phyloP scores from a whole-genome alignment of 495 filamentous ascomycete species.

The Jackrogersella minutella region DNA sequence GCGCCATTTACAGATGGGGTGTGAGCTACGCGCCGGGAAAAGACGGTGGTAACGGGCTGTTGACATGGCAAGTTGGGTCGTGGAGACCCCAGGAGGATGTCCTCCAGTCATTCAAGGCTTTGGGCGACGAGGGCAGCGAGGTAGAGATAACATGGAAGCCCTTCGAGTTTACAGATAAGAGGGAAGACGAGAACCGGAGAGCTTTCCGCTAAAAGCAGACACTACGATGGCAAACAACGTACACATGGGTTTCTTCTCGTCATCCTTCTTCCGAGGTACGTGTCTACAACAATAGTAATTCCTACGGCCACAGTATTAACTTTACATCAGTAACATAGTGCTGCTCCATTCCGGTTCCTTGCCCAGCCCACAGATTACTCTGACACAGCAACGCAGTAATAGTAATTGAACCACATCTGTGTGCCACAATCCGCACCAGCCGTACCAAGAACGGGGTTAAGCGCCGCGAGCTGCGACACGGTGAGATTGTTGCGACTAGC shows the following conservation, averaged over 20 bases:
- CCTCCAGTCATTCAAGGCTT: conserved; percentile 18
- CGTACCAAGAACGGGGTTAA: too few species aligned
- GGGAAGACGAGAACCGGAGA: neutral
- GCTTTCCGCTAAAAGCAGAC: neutral
- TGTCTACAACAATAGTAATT: neutral
- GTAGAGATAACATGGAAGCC: conserved; percentile 39
- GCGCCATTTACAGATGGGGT: conserved; percentile 27
- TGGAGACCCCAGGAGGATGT: conserved; percentile 24
- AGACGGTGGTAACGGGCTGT: conserved; percentile 6
- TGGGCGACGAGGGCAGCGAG: conserved; percentile 12
- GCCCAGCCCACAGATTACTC: too few species aligned
- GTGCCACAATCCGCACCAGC: too few species aligned
- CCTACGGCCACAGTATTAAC: too few species aligned
- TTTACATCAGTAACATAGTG: too few species aligned
- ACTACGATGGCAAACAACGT: neutral
- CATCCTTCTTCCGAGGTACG: neutral
- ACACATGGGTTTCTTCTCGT: neutral
- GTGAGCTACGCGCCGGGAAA: conserved; percentile 26
- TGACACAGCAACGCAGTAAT: too few species aligned
- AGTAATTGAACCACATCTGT: too few species aligned
- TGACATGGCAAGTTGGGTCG: conserved; percentile 32
- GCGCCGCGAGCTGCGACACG: too few species aligned
- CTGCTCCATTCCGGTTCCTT: too few species aligned
- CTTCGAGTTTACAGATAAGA: conserved; percentile 50
- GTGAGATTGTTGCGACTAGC: too few species aligned